phyloP scores from a whole-genome alignment of 1,284 basidiomycete genomes.

The Cryptococcus floricola region DNA sequence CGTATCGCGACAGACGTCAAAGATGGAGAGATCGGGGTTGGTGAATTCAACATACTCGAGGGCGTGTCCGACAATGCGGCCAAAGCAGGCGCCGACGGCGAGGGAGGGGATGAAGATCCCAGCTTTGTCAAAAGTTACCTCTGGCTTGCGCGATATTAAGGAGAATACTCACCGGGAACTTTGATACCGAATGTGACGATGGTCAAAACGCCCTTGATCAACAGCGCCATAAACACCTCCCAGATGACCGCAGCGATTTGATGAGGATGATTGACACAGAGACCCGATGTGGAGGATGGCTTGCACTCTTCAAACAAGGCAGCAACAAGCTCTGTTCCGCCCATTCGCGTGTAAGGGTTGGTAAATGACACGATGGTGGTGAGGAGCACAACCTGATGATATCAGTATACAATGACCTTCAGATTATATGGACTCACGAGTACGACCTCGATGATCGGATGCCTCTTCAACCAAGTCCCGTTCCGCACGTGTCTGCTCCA shows the following conservation, averaged over 20 bases:
- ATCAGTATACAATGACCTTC: neutral
- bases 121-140: conserved; percentile 51
- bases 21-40: conserved; percentile 62
- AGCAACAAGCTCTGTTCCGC: conserved; percentile 85
- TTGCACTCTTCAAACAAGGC: conserved; percentile 79
- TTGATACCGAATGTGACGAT: conserved; percentile 93
- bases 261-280: conserved; percentile 66
- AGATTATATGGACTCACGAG: conserved; percentile 57
- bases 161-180: conserved; percentile 56
- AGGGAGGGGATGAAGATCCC: conserved; percentile 97
- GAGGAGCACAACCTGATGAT: conserved; percentile 63
- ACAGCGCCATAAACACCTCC: conserved; percentile 67
- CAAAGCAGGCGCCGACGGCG: conserved; percentile 94
- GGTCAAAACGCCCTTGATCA: conserved; percentile 79
- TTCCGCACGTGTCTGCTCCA: conserved; percentile 82
- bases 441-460: conserved; percentile 81
- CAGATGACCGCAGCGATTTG: conserved; percentile 65
- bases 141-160: neutral
- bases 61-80: conserved; percentile 77
- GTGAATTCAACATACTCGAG: conserved; percentile 74
- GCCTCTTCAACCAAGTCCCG: conserved; percentile 69
- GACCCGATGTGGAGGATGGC: conserved; percentile 59
- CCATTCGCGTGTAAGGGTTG: conserved; percentile 88
- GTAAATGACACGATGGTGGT: conserved; percentile 77
- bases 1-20: conserved; percentile 58